Conservation (phyloP, 495 filamentous ascomycete species). For the Lasiosphaeris hirsuta region DNA sequence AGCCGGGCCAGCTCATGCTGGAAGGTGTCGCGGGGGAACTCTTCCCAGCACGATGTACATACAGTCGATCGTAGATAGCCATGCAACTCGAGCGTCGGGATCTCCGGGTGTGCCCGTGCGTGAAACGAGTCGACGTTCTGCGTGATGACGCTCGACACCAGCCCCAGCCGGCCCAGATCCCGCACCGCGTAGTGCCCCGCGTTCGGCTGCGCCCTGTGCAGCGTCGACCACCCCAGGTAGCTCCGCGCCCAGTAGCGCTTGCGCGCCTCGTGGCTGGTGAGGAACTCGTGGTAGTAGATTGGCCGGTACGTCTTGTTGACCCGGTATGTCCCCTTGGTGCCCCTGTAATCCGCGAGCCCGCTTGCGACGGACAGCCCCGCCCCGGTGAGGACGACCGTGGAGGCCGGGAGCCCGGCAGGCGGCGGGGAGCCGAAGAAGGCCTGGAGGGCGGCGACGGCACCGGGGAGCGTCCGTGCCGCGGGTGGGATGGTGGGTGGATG, state of each 20-base stretch:
- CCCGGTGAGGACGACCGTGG: constrained; percentile 75
- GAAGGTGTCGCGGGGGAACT: constrained; percentile 66
- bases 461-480: constrained; percentile 62
- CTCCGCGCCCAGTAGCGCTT: constrained; percentile 96
- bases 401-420: constrained; percentile 42
- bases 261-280: constrained; percentile 74
- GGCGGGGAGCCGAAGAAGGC: constrained; percentile 65
- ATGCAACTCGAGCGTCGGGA: constrained; percentile 81
- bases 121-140: constrained; percentile 98
- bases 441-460: constrained; percentile 72
- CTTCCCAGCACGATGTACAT: constrained; percentile 72
- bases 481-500: constrained; percentile 69
- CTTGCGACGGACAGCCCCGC: constrained; percentile 93
- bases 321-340: constrained; percentile 84
- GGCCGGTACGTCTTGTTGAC: constrained; percentile 85
- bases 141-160: constrained; percentile 76
- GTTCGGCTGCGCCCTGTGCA: constrained; percentile 77
- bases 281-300: constrained; percentile 90
- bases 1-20: constrained; percentile 71
- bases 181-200: constrained; percentile 71
- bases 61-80: constrained; percentile 78
- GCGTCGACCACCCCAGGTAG: constrained; percentile 84
- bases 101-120: constrained; percentile 65
- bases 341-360: constrained; percentile 90
- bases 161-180: constrained; percentile 64